These are phyloP conservation scores for Schizonepeta tenuifolia DNA, from an alignment of 257 asterid genomes.

Conservation along the genomic window DNA sequence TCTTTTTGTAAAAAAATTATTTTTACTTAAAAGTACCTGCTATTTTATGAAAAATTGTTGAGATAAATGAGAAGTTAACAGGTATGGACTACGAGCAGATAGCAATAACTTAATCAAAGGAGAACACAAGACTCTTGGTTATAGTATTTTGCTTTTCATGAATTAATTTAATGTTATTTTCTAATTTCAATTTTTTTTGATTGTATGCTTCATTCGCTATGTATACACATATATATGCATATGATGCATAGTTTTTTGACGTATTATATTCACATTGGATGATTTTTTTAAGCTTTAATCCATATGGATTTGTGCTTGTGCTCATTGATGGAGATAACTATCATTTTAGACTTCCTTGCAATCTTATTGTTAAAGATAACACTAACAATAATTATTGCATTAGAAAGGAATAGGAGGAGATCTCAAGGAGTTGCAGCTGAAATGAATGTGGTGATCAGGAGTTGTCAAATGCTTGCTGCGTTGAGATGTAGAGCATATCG, in stretches of 20 bases:
- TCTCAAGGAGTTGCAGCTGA: no score
- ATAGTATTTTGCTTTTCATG: neutral
- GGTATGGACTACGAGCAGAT: conserved; percentile 75
- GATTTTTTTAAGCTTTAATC: conserved; percentile 82
- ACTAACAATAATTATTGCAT: neutral
- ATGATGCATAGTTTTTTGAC: conserved; percentile 11
- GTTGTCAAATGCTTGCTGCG: no score
- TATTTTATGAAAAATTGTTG: conserved; percentile 4
- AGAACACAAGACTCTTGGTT: conserved; percentile 69
- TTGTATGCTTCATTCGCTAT: neutral
- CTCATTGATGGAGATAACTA: no score
- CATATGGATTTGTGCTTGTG: conserved; percentile 74
- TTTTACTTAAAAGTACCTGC: no score
- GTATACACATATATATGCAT: neutral
- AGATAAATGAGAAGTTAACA: conserved; percentile 31
- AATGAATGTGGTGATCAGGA: no score
- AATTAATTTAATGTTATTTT: no score
- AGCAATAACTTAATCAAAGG: conserved; percentile 74
- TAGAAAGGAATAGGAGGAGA: no score
- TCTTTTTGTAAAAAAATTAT: neutral
- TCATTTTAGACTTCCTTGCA: conserved; percentile 76
- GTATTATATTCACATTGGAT: conserved; percentile 44
- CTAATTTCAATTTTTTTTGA: neutral
- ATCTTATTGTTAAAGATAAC: conserved; percentile 49
- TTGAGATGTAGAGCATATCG: no score